Evolutionary conservation across 176 grass and related monocot species (phyloP).

Genomic region (Aechmea fasciata): DNA sequence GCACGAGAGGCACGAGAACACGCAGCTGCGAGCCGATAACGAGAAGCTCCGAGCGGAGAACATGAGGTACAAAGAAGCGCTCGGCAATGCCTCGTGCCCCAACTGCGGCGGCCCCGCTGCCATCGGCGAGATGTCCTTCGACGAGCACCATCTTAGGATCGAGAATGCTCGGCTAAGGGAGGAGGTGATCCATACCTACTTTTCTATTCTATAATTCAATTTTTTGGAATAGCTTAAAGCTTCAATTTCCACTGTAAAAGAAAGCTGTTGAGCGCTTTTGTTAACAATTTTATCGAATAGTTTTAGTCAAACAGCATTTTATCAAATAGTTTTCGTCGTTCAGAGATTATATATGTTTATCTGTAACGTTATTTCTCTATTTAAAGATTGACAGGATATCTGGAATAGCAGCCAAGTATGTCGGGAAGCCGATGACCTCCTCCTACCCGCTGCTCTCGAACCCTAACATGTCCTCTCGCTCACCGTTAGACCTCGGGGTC

Average conservation of each 20-base stretch:
- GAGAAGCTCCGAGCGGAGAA: slow-evolving; percentile 76
- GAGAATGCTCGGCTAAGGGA: slow-evolving; percentile 79
- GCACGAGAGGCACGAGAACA: slow-evolving; percentile 72
- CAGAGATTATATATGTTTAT: too few relatives aligned
- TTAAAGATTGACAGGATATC: slow-evolving; percentile 74
- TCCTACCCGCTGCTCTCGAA: slow-evolving; percentile 18
- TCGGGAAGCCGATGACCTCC: slow-evolving; percentile 35
- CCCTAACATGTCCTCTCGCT: slow-evolving; percentile 24
- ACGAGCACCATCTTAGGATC: slow-evolving; percentile 71
- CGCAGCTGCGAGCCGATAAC: slow-evolving; percentile 51
- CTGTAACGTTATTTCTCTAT: neutral
- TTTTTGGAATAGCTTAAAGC: too few relatives aligned
- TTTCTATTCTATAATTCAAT: too few relatives aligned
- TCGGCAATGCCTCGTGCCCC: slow-evolving; percentile 61
- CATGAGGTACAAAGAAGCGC: slow-evolving; percentile 65
- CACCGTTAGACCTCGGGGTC: slow-evolving; percentile 45
- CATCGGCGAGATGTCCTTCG: slow-evolving; percentile 83
- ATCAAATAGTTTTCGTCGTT: too few relatives aligned
- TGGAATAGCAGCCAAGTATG: slow-evolving; percentile 69
- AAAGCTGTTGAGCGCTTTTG: too few relatives aligned
- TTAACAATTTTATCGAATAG: too few relatives aligned
- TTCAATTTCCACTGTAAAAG: too few relatives aligned
- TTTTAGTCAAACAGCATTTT: too few relatives aligned
- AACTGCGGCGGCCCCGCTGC: slow-evolving; percentile 68
- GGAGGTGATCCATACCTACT: slow-evolving; percentile 24